Evolutionary conservation across 164 flowering plant species (phyloP).

Genomic region (Berberis vulgaris): DNA sequence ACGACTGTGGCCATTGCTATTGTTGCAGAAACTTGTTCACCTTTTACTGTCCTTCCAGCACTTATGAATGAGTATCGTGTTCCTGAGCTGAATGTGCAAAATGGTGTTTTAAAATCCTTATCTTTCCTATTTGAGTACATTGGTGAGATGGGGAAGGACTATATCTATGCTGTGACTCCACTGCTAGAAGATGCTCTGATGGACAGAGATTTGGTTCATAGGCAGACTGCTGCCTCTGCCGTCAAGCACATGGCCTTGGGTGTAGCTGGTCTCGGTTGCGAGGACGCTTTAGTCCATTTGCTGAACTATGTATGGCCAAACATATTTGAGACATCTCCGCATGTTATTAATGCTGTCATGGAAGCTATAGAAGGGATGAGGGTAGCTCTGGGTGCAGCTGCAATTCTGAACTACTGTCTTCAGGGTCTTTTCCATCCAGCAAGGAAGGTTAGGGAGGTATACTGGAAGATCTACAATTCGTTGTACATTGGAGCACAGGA

Average conservation of each 20-base stretch:
- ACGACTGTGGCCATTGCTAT: slow-evolving; percentile 97
- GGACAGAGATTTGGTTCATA: slow-evolving; percentile 93
- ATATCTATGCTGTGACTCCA: slow-evolving; percentile 93
- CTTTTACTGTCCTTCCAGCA: slow-evolving; percentile 90
- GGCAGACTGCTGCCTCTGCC: slow-evolving; percentile 98
- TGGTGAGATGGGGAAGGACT: slow-evolving; percentile 98
- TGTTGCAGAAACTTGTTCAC: slow-evolving; percentile 96
- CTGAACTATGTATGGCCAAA: slow-evolving; percentile 90
- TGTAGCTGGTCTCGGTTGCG: slow-evolving; percentile 92
- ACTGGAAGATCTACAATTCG: slow-evolving; percentile 95
- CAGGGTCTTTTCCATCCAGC: slow-evolving; percentile 95
- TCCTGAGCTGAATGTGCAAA: slow-evolving; percentile 94
- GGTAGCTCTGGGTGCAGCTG: slow-evolving; percentile 87
- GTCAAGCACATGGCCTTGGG: slow-evolving; percentile 98
- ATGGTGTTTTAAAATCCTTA: slow-evolving; percentile 87
- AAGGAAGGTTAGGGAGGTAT: slow-evolving; percentile 90
- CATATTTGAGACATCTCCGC: slow-evolving; percentile 96
- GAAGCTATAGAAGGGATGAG: slow-evolving; percentile 99
- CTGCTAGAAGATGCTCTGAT: slow-evolving; percentile 93
- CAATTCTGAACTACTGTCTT: slow-evolving; percentile 77
- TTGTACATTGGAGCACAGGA: slow-evolving; percentile 88
- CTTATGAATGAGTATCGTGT: slow-evolving; percentile 96
- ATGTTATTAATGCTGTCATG: slow-evolving; percentile 93
- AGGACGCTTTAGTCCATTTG: slow-evolving; percentile 83
- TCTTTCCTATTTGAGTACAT: slow-evolving; percentile 92